Percentiles rank a stretch among this genome's conserved stretches.
These are phyloP conservation scores for Nicotiana undulata DNA, from an alignment of 257 asterid genomes.

Conservation along the genomic window DNA sequence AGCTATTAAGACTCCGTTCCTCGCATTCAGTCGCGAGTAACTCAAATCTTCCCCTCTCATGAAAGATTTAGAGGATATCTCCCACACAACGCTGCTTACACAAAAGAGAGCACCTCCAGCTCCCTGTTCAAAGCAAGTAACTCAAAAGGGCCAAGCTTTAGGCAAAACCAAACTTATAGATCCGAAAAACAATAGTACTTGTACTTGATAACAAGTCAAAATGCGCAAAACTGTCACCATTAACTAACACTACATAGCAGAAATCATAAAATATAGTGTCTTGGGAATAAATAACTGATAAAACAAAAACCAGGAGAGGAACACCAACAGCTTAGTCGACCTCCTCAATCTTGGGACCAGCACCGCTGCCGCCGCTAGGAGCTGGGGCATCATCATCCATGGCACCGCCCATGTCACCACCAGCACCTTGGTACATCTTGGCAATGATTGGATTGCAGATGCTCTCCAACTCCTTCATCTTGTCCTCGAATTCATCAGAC, in stretches of 20 bases:
- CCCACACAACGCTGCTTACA: too few relatives aligned
- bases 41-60: too few relatives aligned
- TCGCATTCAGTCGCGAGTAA: too few relatives aligned
- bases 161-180: neutral
- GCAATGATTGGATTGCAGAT: slow-evolving; percentile 4
- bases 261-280: neutral
- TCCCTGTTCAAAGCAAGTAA: neutral
- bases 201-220: slow-evolving; percentile 2
- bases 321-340: slow-evolving; percentile 29
- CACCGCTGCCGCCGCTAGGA: slow-evolving; percentile 27
- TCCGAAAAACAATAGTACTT: neutral
- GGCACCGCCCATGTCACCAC: slow-evolving; percentile 34
- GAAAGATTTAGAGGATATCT: too few relatives aligned
- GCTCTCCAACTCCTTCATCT: slow-evolving; percentile 24
- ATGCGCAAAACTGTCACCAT: neutral
- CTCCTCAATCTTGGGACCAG: slow-evolving; percentile 61
- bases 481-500: slow-evolving; percentile 30
- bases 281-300: neutral
- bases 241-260: neutral
- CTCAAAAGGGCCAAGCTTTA: neutral
- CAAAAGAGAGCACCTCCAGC: too few relatives aligned
- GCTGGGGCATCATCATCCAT: slow-evolving; percentile 49
- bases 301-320: neutral
- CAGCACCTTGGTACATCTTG: slow-evolving; percentile 16
- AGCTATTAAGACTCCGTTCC: too few relatives aligned